phyloP scores from a whole-genome alignment of 140 eudicot species.

The Flaveria floridana region DNA sequence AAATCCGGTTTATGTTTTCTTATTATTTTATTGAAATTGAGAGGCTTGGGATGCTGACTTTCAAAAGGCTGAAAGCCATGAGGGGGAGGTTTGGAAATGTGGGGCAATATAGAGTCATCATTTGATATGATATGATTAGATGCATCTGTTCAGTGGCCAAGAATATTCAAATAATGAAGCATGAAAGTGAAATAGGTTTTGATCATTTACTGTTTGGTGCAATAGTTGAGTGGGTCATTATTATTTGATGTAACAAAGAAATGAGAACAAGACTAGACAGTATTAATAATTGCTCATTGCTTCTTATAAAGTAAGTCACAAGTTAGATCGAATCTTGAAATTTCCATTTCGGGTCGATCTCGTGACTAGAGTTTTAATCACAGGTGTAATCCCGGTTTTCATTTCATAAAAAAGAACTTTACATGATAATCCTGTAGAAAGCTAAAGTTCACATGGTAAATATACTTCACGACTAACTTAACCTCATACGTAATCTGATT shows the following conservation, averaged over 20 bases:
- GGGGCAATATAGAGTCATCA: conserved; percentile 39
- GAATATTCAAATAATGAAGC: conserved; percentile 32
- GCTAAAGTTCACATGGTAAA: too few species aligned
- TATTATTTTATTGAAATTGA: too few species aligned
- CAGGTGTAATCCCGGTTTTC: neutral
- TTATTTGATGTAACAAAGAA: conserved; percentile 24
- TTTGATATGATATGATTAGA: conserved; percentile 37
- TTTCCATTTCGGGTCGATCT: neutral
- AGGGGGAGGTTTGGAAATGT: conserved; percentile 29
- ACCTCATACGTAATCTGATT: too few species aligned
- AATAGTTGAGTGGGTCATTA: conserved; percentile 21
- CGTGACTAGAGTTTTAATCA: neutral
- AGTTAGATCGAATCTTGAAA: neutral
- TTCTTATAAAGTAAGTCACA: neutral
- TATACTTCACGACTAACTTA: too few species aligned
- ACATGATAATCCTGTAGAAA: too few species aligned
- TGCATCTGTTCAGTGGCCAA: conserved; percentile 37
- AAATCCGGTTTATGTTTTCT: neutral
- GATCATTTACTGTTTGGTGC: conserved; percentile 29
- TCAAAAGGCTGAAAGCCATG: conserved; percentile 50
- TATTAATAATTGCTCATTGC: conserved; percentile 20
- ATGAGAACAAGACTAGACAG: conserved; percentile 1
- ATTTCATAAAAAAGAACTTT: too few species aligned
- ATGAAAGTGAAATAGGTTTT: conserved; percentile 38
- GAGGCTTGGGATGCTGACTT: conserved; percentile 33